Percentiles rank a stretch among this genome's conserved stretches.
These are phyloP conservation scores for Odonthalia washingtoniensis DNA, from an alignment of 31 red algal species.

Conservation along the genomic window DNA sequence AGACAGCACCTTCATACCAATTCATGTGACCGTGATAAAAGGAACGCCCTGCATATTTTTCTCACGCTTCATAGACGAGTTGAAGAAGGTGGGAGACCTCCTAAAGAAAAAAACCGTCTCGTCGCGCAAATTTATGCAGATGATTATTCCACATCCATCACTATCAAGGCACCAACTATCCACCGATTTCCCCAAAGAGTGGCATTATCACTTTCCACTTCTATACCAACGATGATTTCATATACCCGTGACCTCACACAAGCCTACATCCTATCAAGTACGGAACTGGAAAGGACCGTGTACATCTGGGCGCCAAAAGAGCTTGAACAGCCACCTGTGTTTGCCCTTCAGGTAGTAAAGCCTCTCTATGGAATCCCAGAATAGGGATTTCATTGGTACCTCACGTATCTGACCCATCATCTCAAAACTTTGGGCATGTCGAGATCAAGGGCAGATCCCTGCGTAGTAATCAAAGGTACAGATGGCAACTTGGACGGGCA, in stretches of 20 bases:
- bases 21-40: background rate
- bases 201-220: background rate
- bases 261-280: background rate
- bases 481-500: background rate
- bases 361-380: background rate
- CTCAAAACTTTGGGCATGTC: background rate
- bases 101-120: background rate
- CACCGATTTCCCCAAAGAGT: background rate
- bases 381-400: background rate
- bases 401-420: background rate
- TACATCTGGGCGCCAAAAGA: background rate
- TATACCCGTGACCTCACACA: background rate
- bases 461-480: background rate
- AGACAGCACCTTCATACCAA: background rate
- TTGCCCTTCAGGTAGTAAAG: background rate
- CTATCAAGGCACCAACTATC: background rate
- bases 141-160: background rate
- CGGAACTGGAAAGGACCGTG: background rate
- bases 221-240: background rate
- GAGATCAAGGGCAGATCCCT: background rate
- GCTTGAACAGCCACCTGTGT: background rate
- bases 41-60: background rate
- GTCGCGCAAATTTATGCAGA: background rate
- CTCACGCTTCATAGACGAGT: background rate
- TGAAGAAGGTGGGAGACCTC: background rate